These are phyloP conservation scores for Lentinus polychrous DNA, from an alignment of 1,284 basidiomycete genomes.

Conservation along the genomic window DNA sequence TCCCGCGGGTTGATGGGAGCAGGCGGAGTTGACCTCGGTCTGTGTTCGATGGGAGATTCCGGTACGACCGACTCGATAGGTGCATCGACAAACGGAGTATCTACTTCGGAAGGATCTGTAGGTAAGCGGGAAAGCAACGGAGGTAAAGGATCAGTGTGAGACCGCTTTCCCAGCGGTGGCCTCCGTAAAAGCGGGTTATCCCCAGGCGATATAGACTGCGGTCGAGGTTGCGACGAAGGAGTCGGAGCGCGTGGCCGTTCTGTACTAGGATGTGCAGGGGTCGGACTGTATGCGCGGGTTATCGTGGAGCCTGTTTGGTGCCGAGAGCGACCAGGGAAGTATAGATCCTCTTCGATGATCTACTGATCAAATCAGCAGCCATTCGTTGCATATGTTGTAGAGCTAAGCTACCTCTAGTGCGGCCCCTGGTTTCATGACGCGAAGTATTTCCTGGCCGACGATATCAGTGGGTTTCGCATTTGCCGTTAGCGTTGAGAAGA, in stretches of 20 bases:
- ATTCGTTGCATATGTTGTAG: conserved; percentile 2
- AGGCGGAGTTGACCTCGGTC: not conserved
- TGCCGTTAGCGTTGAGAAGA: not conserved
- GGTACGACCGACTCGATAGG: not conserved
- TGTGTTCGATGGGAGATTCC: not conserved
- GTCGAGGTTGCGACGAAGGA: not conserved
- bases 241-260: conserved; percentile 6
- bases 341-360: conserved; percentile 66
- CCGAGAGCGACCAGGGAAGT: conserved; percentile 48
- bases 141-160: conserved; percentile 2
- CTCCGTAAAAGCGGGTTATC: not conserved
- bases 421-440: conserved; percentile 63
- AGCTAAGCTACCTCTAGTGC: conserved; percentile 47
- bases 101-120: conserved; percentile 1
- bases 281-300: conserved; percentile 4
- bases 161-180: conserved; percentile 1
- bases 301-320: not conserved
- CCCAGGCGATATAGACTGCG: not conserved
- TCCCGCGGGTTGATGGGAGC: conserved; percentile 53
- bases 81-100: too few species aligned
- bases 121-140: conserved; percentile 2
- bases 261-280: not conserved
- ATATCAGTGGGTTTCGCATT: conserved; percentile 4
- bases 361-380: conserved; percentile 18
- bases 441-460: conserved; percentile 39